Evolutionary conservation across 495 filamentous ascomycete genomes (phyloP), one percentile per base, ranked within the genome.

Genomic region (Penicillium longicatenatum): DNA sequence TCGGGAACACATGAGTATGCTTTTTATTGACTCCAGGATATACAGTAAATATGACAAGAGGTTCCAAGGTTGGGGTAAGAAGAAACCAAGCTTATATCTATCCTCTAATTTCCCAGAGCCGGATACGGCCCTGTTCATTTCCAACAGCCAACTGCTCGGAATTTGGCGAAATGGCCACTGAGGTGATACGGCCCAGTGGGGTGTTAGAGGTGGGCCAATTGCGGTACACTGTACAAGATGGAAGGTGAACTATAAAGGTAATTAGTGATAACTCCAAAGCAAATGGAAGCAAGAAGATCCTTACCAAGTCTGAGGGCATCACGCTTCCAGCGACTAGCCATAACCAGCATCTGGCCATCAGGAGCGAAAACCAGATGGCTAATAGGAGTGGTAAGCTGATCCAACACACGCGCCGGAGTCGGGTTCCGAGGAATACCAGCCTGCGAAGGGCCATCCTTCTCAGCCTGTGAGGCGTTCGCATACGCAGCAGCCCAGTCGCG

Each of bases 151-250:
- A 65, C 62, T 92, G 76, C 63, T 89, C 83, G 30, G 84, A 87
- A 39, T 76, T 80, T 7, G 83, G 83, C n/a, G 81, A 84, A 63
- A 93, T 92, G 19, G 90, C 88, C 45, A 97, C 85, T 2, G 86
- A 82, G 4, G 88, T 90, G 51, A 98, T 86, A 31, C 91, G 81
- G 0, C 95, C 95, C 57, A 98, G 67, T 10, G 95, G 93, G 53
- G 94, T 98, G 70, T 86, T 84, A 39, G 83, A 82, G 41, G 94
- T 98, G 20, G 94, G 94, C 94, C 94, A 98, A 73, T 98, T 98
- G 64, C 84, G 85, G 79, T 94, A 98, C 16, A 97, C 92, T 3
- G 92, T 95, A 69, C 91, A 96, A 57, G 83, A 89, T 2, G 93
- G 93, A 62, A 98, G 75, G 72, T 98, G 94, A 35, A 94, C 92